These are phyloP conservation scores for Metschnikowia sp. DNA, from an alignment of 805 yeast species.

Conservation along the genomic window DNA sequence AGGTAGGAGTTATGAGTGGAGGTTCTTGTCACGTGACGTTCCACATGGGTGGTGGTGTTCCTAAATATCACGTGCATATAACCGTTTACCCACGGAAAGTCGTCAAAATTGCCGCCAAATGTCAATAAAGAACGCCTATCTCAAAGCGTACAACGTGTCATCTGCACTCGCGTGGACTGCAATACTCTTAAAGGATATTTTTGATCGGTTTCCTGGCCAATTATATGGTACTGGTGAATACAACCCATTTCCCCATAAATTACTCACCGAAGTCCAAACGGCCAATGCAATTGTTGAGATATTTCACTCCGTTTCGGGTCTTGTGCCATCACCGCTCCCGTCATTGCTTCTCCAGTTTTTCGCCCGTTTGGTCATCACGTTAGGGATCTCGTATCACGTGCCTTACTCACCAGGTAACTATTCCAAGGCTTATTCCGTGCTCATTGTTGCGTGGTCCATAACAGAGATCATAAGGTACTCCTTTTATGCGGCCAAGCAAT, in stretches of 20 bases:
- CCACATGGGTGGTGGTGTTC: no score
- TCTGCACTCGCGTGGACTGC: constrained; percentile 20
- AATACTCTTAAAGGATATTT: constrained; percentile 13
- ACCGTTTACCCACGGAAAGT: neutral
- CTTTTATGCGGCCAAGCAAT: constrained; percentile 23
- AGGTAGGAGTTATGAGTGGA: no score
- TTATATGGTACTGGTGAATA: constrained; percentile 9
- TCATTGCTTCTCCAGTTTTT: constrained; percentile 26
- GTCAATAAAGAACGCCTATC: constrained; percentile 3
- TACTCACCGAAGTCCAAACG: constrained; percentile 24
- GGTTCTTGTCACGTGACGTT: no score
- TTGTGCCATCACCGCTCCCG: constrained; percentile 27
- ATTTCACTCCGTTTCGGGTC: constrained; percentile 22
- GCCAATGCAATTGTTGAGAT: constrained; percentile 27
- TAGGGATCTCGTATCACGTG: constrained; percentile 26
- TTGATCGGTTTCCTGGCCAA: constrained; percentile 11
- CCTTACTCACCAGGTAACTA: constrained; percentile 31
- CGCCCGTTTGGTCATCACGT: constrained; percentile 28
- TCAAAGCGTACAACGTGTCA: constrained; percentile 17
- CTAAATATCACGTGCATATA: no score
- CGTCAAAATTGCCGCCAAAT: no score
- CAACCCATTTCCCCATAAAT: constrained; percentile 26
- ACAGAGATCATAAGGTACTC: constrained; percentile 30
- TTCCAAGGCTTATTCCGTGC: constrained; percentile 18
- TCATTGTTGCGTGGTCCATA: constrained; percentile 28